Evolutionary conservation across 306 rosid species (phyloP).

Genomic region (Castanea sativa): DNA sequence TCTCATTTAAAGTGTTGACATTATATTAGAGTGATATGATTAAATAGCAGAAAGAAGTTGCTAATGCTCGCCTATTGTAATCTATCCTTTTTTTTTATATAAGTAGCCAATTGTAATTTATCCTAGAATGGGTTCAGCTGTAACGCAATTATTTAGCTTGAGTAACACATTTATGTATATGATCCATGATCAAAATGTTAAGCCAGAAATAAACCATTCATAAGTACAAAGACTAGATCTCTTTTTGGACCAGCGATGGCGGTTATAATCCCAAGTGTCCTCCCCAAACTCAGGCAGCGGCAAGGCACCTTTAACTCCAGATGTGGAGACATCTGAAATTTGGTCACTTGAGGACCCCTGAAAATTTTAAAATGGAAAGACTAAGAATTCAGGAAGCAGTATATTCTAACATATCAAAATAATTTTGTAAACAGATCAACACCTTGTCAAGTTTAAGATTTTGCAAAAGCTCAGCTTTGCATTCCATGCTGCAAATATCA

Average conservation of each 20-base stretch:
- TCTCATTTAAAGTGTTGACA: neutral
- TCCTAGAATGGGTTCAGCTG: neutral
- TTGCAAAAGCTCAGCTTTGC: constrained; percentile 70
- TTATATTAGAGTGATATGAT: neutral
- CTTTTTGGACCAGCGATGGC: constrained; percentile 67
- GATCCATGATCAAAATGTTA: neutral
- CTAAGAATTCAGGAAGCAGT: constrained; percentile 16
- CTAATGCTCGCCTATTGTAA: neutral
- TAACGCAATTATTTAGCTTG: constrained; percentile 16
- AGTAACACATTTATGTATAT: constrained; percentile 6
- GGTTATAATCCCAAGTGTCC: constrained; percentile 73
- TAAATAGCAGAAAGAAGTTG: constrained; percentile 19
- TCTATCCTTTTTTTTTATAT: neutral
- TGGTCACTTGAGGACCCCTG: constrained; percentile 43
- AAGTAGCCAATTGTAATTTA: constrained; percentile 1
- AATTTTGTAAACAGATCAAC: neutral
- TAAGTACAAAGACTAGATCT: constrained; percentile 68
- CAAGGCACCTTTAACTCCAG: constrained; percentile 29
- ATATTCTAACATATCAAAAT: neutral
- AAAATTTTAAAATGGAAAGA: neutral
- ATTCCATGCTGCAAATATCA: constrained; percentile 89
- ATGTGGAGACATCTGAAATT: constrained; percentile 33
- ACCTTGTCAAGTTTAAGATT: constrained; percentile 49
- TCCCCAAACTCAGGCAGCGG: constrained; percentile 50
- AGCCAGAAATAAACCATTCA: constrained; percentile 60